Evolutionary conservation across 129 eudicot genomes (phyloP).

Genomic region (Centella asiatica): DNA sequence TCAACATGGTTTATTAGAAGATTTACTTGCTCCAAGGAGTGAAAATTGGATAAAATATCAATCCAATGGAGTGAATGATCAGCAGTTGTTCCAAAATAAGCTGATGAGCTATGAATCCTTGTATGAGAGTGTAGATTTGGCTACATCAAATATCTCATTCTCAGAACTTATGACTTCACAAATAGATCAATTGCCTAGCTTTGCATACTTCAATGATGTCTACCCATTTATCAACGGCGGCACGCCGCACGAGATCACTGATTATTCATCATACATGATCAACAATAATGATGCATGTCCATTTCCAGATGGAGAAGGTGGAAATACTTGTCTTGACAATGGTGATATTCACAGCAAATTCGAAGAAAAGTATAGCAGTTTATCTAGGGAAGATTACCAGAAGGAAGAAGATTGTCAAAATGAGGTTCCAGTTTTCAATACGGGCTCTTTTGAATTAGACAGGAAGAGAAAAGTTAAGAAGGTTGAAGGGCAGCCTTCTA

Average conservation of each 20-base stretch:
- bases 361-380: slow-evolving; percentile 8
- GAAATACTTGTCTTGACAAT: slow-evolving; percentile 4
- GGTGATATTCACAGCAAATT: not conserved
- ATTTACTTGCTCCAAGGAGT: slow-evolving; percentile 38
- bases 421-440: slow-evolving; percentile 16
- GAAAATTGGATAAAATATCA: slow-evolving; percentile 21
- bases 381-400: slow-evolving; percentile 14
- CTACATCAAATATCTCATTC: slow-evolving; percentile 27
- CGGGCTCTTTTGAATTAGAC: slow-evolving; percentile 24
- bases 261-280: slow-evolving; percentile 23
- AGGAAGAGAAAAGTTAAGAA: slow-evolving; percentile 36
- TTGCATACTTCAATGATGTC: slow-evolving; percentile 22
- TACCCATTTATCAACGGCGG: slow-evolving; percentile 23
- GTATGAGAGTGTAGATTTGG: slow-evolving; percentile 12
- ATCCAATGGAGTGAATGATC: slow-evolving; percentile 9
- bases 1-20: slow-evolving; percentile 44
- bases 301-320: not conserved
- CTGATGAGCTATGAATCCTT: slow-evolving; percentile 30
- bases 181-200: slow-evolving; percentile 21
- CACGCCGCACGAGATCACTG: slow-evolving; percentile 9
- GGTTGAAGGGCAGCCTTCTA: slow-evolving; percentile 67
- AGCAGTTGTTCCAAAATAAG: slow-evolving; percentile 15
- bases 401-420: slow-evolving; percentile 14
- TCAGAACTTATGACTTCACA: slow-evolving; percentile 27
- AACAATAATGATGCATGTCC: slow-evolving; percentile 19